phyloP scores from a whole-genome alignment of 2,329 filamentous ascomycete genomes.

The Aspergillus phoenicis region DNA sequence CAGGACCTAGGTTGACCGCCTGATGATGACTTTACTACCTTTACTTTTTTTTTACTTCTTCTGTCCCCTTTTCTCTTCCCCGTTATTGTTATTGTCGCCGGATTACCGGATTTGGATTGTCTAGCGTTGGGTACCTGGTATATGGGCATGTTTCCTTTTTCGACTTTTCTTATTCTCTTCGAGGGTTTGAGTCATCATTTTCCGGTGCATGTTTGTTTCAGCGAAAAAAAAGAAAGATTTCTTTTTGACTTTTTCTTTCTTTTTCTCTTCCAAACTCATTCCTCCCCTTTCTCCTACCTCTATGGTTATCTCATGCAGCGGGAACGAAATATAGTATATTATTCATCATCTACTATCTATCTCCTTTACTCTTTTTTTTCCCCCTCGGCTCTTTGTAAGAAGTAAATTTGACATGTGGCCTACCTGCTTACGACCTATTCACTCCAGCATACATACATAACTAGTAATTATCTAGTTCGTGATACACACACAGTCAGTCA shows the following conservation, averaged over 20 bases:
- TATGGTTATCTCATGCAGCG: neutral
- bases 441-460: no score
- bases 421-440: no score
- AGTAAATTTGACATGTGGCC: no score
- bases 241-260: neutral
- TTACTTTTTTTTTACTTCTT: neutral
- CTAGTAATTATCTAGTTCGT: no score
- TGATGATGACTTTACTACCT: constrained; percentile 4
- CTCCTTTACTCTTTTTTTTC: neutral
- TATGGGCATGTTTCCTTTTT: constrained; percentile 1
- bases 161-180: neutral
- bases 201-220: constrained; percentile 5
- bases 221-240: constrained; percentile 1
- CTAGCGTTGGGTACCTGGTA: constrained; percentile 7
- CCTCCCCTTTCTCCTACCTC: neutral
- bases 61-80: neutral
- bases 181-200: neutral
- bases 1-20: constrained; percentile 3
- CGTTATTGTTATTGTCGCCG: no score
- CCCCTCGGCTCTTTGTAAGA: no score
- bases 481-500: no score
- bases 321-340: neutral
- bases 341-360: neutral
- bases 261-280: neutral
- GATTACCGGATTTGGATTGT: neutral